Base-by-base conservation (phyloP, 495 filamentous ascomycete genomes). In the Schizothecium vesticola region DNA sequence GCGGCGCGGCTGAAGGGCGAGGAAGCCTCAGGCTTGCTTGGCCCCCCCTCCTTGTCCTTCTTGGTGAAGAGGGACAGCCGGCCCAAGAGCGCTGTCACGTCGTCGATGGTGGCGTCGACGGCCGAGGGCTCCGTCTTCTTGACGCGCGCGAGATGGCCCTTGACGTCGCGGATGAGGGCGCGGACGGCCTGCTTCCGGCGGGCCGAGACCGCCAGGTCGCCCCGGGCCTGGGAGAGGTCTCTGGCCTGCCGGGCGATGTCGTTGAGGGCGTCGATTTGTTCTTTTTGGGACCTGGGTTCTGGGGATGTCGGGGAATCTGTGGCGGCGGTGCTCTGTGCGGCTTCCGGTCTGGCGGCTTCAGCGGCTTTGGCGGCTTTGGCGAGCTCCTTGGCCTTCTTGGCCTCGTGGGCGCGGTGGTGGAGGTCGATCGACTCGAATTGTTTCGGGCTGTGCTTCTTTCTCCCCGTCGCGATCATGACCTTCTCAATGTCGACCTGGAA, bases 401-500 rank as follows among this genome's bases (percentile, higher is more conserved):
- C 43, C 19, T 19, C 43, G 16, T 7, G 16, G 16, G 7, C 5
- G 43, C 19, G 43, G 19, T 12, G 16, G 5, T n/a, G 5, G 6
- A 1, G 6, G 6, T n/a, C 43, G 6, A n/a, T n/a, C 16, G 43
- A 6, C 43, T 19, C 28, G 16, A 0, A 28, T 57, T 25, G 69
- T 64, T 61, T 71, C 57, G n/a, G 29, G 57, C 65, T 61, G 4
- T 36, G 59, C 16, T 94, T 96, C 11, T 86, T 85, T 2, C 84
- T 85, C 33, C 95, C 95, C 11, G 93, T 97, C 24, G 92, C 95
- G 71, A 80, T 91, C 79, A 99, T 84, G 31, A 98, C 96, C 67
- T 88, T 87, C 7, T 95, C 92, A 56, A 89, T 85, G 9, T 97
- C 91, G 74, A 99, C 96, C 74, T 94, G 91, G 85, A 98, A 99